These are phyloP conservation scores for Fomitopsis palustris DNA, from an alignment of 1,284 basidiomycete genomes.

Conservation along the genomic window DNA sequence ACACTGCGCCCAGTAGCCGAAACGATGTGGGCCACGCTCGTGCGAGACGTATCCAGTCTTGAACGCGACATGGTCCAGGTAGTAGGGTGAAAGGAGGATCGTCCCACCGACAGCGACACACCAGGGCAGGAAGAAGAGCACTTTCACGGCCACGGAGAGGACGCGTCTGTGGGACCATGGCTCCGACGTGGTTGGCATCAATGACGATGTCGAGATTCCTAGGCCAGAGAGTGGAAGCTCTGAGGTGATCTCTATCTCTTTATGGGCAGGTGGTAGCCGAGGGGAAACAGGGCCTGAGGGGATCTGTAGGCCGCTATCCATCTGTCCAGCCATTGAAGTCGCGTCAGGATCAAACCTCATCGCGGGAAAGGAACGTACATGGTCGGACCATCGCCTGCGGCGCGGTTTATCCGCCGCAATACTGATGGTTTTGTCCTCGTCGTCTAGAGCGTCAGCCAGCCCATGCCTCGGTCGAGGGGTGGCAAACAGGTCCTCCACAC, in stretches of 20 bases:
- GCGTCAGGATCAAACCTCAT: not conserved
- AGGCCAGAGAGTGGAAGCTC: not conserved
- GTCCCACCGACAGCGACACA: constrained; percentile 42
- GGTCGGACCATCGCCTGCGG: not conserved
- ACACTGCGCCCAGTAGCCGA: constrained; percentile 41
- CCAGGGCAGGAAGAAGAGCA: constrained; percentile 44
- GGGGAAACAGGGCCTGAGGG: not conserved
- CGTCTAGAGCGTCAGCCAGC: not conserved
- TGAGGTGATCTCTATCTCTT: not conserved
- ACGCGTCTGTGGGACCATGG: not conserved
- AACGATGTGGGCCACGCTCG: constrained; percentile 36
- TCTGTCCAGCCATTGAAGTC: too few species aligned
- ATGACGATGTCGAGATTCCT: not conserved
- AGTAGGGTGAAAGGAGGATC: constrained; percentile 37
- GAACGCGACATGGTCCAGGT: constrained; percentile 38
- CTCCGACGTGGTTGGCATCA: not conserved
- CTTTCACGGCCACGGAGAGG: not conserved
- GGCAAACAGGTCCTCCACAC: not conserved
- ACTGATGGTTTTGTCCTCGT: not conserved
- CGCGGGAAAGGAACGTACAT: not conserved
- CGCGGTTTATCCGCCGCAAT: not conserved
- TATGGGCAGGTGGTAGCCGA: not conserved
- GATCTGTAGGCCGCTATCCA: not conserved
- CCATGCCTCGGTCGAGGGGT: not conserved
- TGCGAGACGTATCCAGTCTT: constrained; percentile 33